Percentiles rank a stretch among this genome's conserved stretches.
Conservation (phyloP, 208 protist genomes). For the Acanthamoeba sp. region DNA sequence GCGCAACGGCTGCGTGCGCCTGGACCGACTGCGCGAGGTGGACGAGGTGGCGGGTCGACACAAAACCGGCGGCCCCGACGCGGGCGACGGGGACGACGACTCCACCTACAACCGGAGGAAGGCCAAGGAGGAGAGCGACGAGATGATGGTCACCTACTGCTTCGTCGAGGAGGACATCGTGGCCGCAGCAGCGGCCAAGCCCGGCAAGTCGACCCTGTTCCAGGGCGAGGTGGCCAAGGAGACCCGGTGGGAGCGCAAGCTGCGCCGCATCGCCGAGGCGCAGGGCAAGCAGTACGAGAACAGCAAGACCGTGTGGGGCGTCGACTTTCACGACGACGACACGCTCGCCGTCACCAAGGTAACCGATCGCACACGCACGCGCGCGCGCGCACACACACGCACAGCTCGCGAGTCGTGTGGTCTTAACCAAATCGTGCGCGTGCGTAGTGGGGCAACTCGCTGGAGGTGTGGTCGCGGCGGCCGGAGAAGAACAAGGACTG, state of each 20-base stretch:
- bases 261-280: slow-evolving; percentile 7
- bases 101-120: neutral
- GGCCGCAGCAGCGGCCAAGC: neutral
- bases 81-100: no score
- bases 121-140: slow-evolving; percentile 33
- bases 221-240: slow-evolving; percentile 3
- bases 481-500: slow-evolving; percentile 32
- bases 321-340: slow-evolving; percentile 33
- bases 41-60: neutral
- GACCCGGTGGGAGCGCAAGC: slow-evolving; percentile 33
- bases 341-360: slow-evolving; percentile 21
- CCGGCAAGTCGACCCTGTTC: neutral
- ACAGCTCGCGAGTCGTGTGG: no score
- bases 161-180: slow-evolving; percentile 35
- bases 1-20: slow-evolving; percentile 28
- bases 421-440: neutral
- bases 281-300: slow-evolving; percentile 8
- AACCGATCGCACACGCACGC: neutral
- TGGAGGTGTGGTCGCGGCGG: neutral
- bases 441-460: slow-evolving; percentile 23
- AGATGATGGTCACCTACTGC: slow-evolving; percentile 48
- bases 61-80: neutral
- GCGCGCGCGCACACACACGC: no score
- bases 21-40: neutral
- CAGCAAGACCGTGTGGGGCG: slow-evolving; percentile 28